A percentile compares a stretch with the other conserved stretches of the same genome.
Evolutionary conservation across 2,329 filamentous ascomycete species (phyloP).

Genomic region (Botrytis medusae): DNA sequence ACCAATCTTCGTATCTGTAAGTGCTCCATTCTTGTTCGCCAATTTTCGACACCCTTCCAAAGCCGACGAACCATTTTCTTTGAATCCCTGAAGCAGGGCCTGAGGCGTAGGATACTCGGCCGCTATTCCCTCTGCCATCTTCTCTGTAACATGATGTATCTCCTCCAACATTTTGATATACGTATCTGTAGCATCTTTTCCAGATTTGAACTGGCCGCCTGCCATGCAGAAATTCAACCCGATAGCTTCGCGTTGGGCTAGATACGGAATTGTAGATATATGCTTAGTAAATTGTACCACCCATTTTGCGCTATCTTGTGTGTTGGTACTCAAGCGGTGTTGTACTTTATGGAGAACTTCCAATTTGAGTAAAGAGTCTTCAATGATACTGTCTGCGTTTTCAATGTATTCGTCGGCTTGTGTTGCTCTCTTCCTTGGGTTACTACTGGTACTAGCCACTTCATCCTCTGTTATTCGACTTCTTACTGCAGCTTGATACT

Average conservation of each 20-base stretch:
- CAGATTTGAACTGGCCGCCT: constrained; percentile 69
- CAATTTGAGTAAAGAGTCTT: constrained; percentile 68
- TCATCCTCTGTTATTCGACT: constrained; percentile 45
- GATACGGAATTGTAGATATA: constrained; percentile 74
- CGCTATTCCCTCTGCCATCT: constrained; percentile 69
- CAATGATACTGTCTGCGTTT: constrained; percentile 58
- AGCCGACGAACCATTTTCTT: constrained; percentile 56
- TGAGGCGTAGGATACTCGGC: constrained; percentile 58
- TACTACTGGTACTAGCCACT: constrained; percentile 13
- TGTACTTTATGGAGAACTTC: constrained; percentile 67
- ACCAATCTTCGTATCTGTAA: constrained; percentile 55
- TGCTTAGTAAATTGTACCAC: constrained; percentile 74
- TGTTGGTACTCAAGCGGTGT: constrained; percentile 65
- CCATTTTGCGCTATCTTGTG: constrained; percentile 69
- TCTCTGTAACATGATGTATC: constrained; percentile 67
- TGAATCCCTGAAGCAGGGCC: constrained; percentile 58
- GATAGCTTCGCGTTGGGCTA: constrained; percentile 48
- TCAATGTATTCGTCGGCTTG: constrained; percentile 55
- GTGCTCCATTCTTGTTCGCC: constrained; percentile 56
- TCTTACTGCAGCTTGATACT: constrained; percentile 65
- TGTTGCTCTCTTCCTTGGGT: constrained; percentile 42
- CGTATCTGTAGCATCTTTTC: constrained; percentile 63
- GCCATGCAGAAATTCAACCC: constrained; percentile 76
- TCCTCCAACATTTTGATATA: constrained; percentile 76
- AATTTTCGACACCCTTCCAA: constrained; percentile 62